Base-by-base conservation (phyloP, 257 asterid genomes). In the Capsicum rhomboideum region DNA sequence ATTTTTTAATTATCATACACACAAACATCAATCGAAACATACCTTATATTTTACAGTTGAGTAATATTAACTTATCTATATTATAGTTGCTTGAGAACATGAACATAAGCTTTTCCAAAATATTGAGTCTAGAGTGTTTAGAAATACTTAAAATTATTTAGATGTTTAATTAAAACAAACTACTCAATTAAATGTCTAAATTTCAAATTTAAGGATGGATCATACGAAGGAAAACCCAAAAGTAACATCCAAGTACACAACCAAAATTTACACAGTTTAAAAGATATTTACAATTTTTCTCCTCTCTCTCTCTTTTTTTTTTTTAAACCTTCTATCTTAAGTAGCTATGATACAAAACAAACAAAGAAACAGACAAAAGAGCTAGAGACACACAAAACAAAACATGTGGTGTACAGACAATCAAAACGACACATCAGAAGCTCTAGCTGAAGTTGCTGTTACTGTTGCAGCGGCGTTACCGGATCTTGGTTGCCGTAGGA, bases 401-500 rank as follows among this genome's bases (percentile, higher is more conserved):
- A 75, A 50, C 81, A 75, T 50, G 81, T 26, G 61, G 63, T 17
- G 14, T 8, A 64, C 74, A 29, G 44, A 50, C 26, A 28, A 77
- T 61, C 88, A 88, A 84, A 85, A 87, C 63, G 89, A 87, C 93
- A 88, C 83, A 79, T 89, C 91, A 88, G 90, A 88, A 64, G 90
- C 83, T 63, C 80, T 85, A 79, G 72, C 42, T 72, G 55, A 79
- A 52, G 92, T 89, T 89, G 90, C 8, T 21, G 55, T 34, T 34
- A 34, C 40, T 59, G 31, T 2, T 61, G 69, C 59, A 46, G 80
- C 94, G 88, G 85, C 84, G 84, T 88, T 90, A 84, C 87, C 87
- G 91, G 98, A 90, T 92, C 97, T 95, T 69, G 98, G 97, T 84
- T 91, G 98, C 94, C 98, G 89, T 86, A 95, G 91, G 49, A 95